Conservation (phyloP, 1,139 yeast species). For the Pichia sp. region DNA sequence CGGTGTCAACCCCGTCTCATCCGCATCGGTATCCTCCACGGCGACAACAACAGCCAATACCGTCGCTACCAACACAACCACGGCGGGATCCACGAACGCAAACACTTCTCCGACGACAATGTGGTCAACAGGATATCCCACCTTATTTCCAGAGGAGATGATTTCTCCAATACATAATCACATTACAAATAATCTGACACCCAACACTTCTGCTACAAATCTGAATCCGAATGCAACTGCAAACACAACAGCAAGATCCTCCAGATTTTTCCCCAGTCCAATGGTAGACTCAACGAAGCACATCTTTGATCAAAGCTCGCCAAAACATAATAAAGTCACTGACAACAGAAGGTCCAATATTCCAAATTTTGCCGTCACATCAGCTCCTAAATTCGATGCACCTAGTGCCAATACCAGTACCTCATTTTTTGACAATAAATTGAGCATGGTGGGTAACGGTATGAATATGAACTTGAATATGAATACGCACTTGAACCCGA, state of each 20-base stretch:
- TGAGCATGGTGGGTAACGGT: neutral
- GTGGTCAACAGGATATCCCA: too few species aligned
- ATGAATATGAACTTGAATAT: neutral
- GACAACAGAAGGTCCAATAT: neutral
- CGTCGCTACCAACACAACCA: too few species aligned
- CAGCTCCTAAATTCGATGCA: constrained; percentile 8
- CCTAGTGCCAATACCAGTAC: constrained; percentile 4
- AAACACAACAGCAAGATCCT: constrained; percentile 21
- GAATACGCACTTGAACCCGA: too few species aligned
- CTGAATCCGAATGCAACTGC: neutral
- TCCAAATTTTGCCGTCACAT: constrained; percentile 1
- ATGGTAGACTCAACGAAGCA: constrained; percentile 7
- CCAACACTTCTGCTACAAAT: neutral
- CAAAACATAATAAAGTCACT: neutral
- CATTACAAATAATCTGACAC: too few species aligned
- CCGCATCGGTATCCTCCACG: too few species aligned
- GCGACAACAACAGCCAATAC: too few species aligned
- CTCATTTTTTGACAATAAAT: constrained; percentile 2
- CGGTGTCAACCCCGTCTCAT: too few species aligned
- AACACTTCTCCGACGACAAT: too few species aligned
- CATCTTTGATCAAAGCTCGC: neutral
- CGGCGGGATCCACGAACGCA: too few species aligned
- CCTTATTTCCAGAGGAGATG: too few species aligned
- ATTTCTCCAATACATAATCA: too few species aligned
- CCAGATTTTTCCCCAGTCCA: constrained; percentile 35